Base-by-base conservation (phyloP, 257 asterid genomes). In the Gentiana straminea region DNA sequence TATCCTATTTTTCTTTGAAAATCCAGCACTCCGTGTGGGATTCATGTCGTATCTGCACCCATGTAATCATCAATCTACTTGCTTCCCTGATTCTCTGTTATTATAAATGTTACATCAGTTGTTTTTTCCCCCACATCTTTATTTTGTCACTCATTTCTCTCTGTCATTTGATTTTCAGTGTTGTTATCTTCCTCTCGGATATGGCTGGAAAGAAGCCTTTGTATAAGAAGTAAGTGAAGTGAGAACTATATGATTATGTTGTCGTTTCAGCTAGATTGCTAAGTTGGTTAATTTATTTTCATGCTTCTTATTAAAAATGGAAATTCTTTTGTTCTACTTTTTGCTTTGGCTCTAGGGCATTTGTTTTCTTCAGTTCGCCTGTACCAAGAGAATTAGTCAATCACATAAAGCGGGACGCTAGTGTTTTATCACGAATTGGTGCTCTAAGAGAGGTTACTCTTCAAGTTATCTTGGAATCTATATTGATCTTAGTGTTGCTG, bases 331-430 rank as follows among this genome's bases (percentile, higher is more conserved):
- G 51, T 60, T 62, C 57, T 43, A 5, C n/a, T 51, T 60, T 41
- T 60, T 63, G 43, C 54, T 67, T 58, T 63, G 15, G 62, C 63
- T 57, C 45, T 59, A 92, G 99, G 89, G 95, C 99, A 58, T 92
- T 81, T 62, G 86, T 92, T 54, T 92, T 92, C 84, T 92, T 92
- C 63, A 92, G 99, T 82, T 88, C 99, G 64, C 82, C 97, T 62
- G 82, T 92, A 70, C 55, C 94, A 34, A 74, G 78, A 32, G 99
- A 92, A 68, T 66, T 85, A 76, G 99, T 92, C 66, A 78, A 70
- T 71, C 80, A 81, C 77, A 82, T 92, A 61, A 92, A 83, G 80
- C 84, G 70, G 76, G 88, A 85, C 64, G 75, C 79, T 64, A 82
- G 84, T 78, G 99, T 88, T 66, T 64, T 85, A 72, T 70, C 97